A percentile compares a stretch with the other conserved stretches of the same genome.
These are phyloP conservation scores for Blastocystis sp. DNA, from an alignment of 352 stramenopile species.

Conservation along the genomic window DNA sequence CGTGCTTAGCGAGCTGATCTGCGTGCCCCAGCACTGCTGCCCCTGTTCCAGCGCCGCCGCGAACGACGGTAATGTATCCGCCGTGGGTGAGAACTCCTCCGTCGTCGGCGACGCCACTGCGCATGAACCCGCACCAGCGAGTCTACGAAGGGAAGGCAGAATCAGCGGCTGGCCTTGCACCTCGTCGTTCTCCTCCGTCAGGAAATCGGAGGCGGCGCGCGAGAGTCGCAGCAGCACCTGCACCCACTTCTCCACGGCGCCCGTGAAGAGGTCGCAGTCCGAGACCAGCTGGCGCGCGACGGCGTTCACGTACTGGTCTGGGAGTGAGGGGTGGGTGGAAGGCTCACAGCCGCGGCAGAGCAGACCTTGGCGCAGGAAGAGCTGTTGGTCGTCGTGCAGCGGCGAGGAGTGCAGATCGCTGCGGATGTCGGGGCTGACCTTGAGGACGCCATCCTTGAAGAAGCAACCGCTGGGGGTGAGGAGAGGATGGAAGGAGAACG, in stretches of 20 bases:
- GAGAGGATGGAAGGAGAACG: not conserved
- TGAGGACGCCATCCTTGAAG: slow-evolving; percentile 47
- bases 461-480: slow-evolving; percentile 46
- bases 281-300: slow-evolving; percentile 39
- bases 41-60: not conserved
- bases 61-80: not conserved
- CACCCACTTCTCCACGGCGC: slow-evolving; percentile 4
- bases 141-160: not conserved
- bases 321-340: not conserved
- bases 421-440: slow-evolving; percentile 31
- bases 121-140: not conserved
- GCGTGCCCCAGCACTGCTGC: not conserved
- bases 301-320: slow-evolving; percentile 21
- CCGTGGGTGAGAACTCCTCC: not conserved
- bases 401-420: slow-evolving; percentile 38
- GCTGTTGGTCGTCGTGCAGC: slow-evolving; percentile 41
- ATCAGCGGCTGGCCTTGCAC: not conserved
- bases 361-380: slow-evolving; percentile 46
- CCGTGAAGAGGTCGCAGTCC: slow-evolving; percentile 44
- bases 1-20: not conserved
- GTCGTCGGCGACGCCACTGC: not conserved
- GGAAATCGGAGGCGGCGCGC: slow-evolving; percentile 28
- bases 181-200: slow-evolving; percentile 38
- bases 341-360: slow-evolving; percentile 3
- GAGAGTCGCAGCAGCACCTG: slow-evolving; percentile 28